Evolutionary conservation across 164 flowering plant genomes (phyloP).

Genomic region (Chimonanthus salicifolius): DNA sequence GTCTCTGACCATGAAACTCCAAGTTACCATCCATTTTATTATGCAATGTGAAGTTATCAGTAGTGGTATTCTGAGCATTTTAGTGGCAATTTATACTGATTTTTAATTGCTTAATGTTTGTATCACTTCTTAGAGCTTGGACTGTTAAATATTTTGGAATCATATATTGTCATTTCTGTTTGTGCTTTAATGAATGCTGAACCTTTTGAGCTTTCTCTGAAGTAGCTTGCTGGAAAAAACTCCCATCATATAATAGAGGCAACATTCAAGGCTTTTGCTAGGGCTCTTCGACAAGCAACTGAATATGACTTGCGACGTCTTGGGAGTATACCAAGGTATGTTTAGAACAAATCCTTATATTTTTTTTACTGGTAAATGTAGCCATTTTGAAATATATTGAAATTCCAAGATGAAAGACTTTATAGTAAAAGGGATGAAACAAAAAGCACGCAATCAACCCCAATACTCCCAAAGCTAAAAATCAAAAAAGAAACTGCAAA

Average conservation of each 20-base stretch:
- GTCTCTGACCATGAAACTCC: not conserved
- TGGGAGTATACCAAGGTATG: conserved; percentile 85
- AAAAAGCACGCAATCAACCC: too few relatives aligned
- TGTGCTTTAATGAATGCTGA: not conserved
- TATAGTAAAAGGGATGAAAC: too few relatives aligned
- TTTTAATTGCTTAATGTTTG: not conserved
- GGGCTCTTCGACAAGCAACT: conserved; percentile 96
- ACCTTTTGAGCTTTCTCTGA: not conserved
- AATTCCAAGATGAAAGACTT: too few relatives aligned
- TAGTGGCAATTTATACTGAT: not conserved
- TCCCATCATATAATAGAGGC: conserved; percentile 99
- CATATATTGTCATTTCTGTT: not conserved
- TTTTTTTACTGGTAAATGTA: too few relatives aligned
- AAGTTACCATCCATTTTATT: not conserved
- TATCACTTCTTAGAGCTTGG: not conserved
- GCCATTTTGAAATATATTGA: too few relatives aligned
- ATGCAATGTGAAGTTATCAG: not conserved
- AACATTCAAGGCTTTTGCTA: conserved; percentile 98
- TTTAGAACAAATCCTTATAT: not conserved
- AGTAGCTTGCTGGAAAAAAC: conserved; percentile 91
- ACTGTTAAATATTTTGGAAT: not conserved
- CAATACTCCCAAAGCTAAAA: too few relatives aligned
- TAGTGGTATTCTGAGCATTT: not conserved
- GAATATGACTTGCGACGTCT: conserved; percentile 77
- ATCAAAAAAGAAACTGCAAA: too few relatives aligned